Evolutionary conservation across 83 land plant species (phyloP).

Genomic region (Diphasiastrum complanatum): DNA sequence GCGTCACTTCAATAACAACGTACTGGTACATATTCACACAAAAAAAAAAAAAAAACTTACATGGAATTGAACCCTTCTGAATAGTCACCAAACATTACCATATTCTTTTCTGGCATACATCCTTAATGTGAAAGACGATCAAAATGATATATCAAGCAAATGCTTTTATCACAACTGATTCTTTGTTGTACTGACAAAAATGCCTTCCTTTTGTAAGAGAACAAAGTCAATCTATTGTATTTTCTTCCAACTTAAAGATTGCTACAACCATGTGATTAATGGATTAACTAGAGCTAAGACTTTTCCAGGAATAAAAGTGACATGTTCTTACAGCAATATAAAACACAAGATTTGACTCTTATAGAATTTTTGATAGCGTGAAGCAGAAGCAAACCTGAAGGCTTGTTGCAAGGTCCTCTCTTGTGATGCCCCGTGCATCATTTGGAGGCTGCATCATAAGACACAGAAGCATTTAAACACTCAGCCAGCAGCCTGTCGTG

Average conservation of each 20-base stretch:
- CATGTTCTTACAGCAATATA: background rate
- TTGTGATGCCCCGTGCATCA: slow-evolving; percentile 36
- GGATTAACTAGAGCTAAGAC: too few species aligned
- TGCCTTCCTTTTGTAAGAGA: too few species aligned
- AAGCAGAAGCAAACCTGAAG: slow-evolving; percentile 44
- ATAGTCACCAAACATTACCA: background rate
- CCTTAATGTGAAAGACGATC: background rate
- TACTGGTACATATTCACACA: too few species aligned
- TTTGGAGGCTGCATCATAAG: slow-evolving; percentile 43
- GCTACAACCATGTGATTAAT: too few species aligned
- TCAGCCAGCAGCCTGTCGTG: background rate
- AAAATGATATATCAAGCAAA: too few species aligned
- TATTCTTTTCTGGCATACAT: background rate
- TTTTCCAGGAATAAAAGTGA: too few species aligned
- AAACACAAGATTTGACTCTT: background rate
- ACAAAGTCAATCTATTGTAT: too few species aligned
- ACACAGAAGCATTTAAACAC: background rate
- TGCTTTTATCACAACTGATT: too few species aligned
- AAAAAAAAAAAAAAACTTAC: background rate
- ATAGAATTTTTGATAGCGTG: background rate
- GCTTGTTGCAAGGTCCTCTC: slow-evolving; percentile 38
- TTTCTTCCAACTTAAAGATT: too few species aligned
- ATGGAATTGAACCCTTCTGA: background rate
- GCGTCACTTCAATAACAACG: too few species aligned
- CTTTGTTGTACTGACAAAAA: too few species aligned